Evolutionary conservation across 2,329 filamentous ascomycete genomes (phyloP).

Genomic region (Escovopsis sp.): DNA sequence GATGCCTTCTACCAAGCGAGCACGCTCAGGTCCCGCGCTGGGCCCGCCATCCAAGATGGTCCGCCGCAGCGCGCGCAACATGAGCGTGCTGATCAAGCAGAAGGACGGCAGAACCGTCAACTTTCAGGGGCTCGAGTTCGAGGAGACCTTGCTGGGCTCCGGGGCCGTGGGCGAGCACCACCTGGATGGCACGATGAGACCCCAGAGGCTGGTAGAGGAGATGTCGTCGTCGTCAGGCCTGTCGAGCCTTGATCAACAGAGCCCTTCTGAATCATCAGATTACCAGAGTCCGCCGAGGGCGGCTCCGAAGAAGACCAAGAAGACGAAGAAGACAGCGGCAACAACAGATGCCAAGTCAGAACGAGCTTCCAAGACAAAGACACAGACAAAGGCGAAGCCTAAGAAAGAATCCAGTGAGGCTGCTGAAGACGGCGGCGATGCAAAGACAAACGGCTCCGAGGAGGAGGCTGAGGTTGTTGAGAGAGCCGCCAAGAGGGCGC

Average conservation of each 20-base stretch:
- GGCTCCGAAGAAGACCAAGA: background rate
- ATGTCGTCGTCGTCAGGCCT: background rate
- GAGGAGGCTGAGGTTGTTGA: slow-evolving; percentile 11
- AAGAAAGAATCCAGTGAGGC: slow-evolving; percentile 6
- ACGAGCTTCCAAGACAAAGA: background rate
- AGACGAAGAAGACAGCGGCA: background rate
- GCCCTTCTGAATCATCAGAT: background rate
- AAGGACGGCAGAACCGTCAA: background rate
- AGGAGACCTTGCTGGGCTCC: too few species aligned
- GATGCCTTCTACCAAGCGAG: slow-evolving; percentile 26
- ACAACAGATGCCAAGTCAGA: background rate
- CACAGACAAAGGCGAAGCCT: background rate
- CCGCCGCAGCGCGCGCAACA: slow-evolving; percentile 14
- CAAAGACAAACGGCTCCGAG: slow-evolving; percentile 6
- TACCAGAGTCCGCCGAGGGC: background rate
- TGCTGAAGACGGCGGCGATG: slow-evolving; percentile 11
- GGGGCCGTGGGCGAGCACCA: background rate
- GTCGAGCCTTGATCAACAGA: background rate
- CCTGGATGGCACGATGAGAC: background rate
- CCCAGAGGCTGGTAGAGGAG: too few species aligned
- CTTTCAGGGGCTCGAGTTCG: slow-evolving; percentile 14
- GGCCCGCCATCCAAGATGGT: slow-evolving; percentile 10
- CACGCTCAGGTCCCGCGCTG: slow-evolving; percentile 13
- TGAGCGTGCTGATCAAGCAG: slow-evolving; percentile 6
- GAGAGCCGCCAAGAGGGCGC: slow-evolving; percentile 39